These are phyloP conservation scores for Tephrocybe sp. DNA, from an alignment of 768 basidiomycete species.

Conservation along the genomic window DNA sequence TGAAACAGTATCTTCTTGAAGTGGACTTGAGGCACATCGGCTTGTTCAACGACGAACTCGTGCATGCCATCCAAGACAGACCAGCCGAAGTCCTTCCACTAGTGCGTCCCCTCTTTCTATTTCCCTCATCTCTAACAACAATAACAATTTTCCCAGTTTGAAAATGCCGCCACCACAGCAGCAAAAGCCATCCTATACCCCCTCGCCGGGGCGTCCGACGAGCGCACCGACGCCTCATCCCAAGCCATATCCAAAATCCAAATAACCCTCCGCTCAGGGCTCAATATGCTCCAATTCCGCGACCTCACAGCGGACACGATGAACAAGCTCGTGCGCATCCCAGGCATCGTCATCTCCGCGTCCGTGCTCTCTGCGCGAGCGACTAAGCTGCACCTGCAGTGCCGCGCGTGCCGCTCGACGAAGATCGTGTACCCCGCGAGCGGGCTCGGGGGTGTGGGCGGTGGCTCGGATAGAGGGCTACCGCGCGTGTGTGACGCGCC, in stretches of 20 bases:
- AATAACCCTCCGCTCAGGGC: constrained; percentile 82
- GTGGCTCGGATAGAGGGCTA: constrained; percentile 79
- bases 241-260: constrained; percentile 68
- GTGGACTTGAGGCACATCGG: constrained; percentile 77
- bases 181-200: constrained; percentile 85
- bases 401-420: constrained; percentile 81
- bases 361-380: constrained; percentile 92
- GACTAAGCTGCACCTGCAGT: constrained; percentile 88
- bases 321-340: constrained; percentile 94
- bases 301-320: constrained; percentile 92
- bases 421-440: constrained; percentile 76
- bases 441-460: constrained; percentile 84
- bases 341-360: constrained; percentile 97
- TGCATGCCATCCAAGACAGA: constrained; percentile 83
- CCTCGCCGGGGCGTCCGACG: constrained; percentile 49
- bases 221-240: constrained; percentile 35
- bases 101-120: constrained; percentile 42
- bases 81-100: constrained; percentile 88
- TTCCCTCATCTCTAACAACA: neutral
- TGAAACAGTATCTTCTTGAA: constrained; percentile 86
- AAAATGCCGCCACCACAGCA: constrained; percentile 83
- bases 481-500: constrained; percentile 88
- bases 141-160: constrained; percentile 56
- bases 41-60: constrained; percentile 92
- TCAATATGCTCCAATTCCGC: constrained; percentile 92